These are phyloP conservation scores for Colletotrichum brevisporum DNA, from an alignment of 2,329 filamentous ascomycete genomes.

Conservation along the genomic window DNA sequence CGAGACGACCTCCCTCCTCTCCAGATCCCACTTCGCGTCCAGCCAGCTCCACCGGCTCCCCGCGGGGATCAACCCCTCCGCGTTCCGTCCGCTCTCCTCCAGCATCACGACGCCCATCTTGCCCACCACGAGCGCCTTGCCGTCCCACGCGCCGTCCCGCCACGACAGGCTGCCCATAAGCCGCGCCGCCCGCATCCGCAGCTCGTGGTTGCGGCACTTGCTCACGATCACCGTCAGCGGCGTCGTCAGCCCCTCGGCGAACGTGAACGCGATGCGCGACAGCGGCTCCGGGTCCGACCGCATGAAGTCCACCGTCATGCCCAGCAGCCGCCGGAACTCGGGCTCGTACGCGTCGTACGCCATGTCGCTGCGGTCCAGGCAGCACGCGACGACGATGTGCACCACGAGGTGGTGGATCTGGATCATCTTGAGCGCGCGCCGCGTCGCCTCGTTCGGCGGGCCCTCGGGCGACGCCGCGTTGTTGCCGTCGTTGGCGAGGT, in stretches of 20 bases:
- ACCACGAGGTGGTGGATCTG: constrained; percentile 34
- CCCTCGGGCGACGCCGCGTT: too few species aligned
- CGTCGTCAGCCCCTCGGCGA: constrained; percentile 38
- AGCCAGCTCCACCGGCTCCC: constrained; percentile 40
- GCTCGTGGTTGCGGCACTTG: constrained; percentile 41
- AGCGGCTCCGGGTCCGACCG: constrained; percentile 22
- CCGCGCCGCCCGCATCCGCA: constrained; percentile 38
- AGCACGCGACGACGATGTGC: constrained; percentile 30
- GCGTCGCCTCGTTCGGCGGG: neutral
- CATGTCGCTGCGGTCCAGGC: constrained; percentile 40
- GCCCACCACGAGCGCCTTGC: too few species aligned
- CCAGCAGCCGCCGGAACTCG: constrained; percentile 39
- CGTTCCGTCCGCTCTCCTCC: too few species aligned
- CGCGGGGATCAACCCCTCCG: constrained; percentile 33
- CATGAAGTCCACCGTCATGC: constrained; percentile 28
- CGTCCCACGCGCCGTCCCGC: constrained; percentile 38
- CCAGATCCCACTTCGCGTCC: constrained; percentile 34
- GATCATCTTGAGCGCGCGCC: constrained; percentile 33
- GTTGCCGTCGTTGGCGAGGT: too few species aligned
- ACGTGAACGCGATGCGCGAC: constrained; percentile 18
- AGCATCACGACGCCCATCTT: too few species aligned
- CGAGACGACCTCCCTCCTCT: constrained; percentile 30
- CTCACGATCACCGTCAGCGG: constrained; percentile 39
- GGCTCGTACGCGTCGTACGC: constrained; percentile 38
- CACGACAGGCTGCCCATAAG: constrained; percentile 38